Conservation (phyloP, 2,329 filamentous ascomycete species). For the Gyromitra esculenta region DNA sequence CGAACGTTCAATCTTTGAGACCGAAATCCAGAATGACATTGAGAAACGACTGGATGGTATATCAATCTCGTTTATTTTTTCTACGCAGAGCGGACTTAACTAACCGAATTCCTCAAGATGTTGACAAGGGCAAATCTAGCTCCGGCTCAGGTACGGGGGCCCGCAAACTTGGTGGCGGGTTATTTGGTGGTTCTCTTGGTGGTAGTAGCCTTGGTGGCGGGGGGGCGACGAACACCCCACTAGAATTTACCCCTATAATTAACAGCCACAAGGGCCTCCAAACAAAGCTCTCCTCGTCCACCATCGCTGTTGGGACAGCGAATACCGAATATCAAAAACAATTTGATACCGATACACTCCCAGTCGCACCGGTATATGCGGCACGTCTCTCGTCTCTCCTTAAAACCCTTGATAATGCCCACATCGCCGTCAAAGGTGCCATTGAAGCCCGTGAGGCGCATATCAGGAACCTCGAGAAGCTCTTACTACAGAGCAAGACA, state of each 20-base stretch:
- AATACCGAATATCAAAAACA: slow-evolving; percentile 86
- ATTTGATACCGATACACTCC: slow-evolving; percentile 75
- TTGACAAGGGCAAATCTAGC: slow-evolving; percentile 68
- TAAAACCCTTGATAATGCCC: slow-evolving; percentile 85
- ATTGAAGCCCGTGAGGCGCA: slow-evolving; percentile 84
- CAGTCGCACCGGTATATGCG: slow-evolving; percentile 88
- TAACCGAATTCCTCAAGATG: slow-evolving; percentile 63
- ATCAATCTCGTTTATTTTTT: slow-evolving; percentile 54
- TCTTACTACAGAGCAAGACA: slow-evolving; percentile 77
- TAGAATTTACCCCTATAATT: slow-evolving; percentile 80
- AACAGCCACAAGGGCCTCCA: slow-evolving; percentile 76
- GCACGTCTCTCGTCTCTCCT: slow-evolving; percentile 89
- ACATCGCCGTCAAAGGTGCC: slow-evolving; percentile 86
- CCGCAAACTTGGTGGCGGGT: slow-evolving; percentile 67
- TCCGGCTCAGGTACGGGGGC: slow-evolving; percentile 60
- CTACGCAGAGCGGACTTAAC: slow-evolving; percentile 11
- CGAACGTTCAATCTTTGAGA: slow-evolving; percentile 83
- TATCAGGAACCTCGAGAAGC: slow-evolving; percentile 81
- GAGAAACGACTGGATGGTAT: slow-evolving; percentile 81
- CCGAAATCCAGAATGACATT: slow-evolving; percentile 79
- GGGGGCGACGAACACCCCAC: slow-evolving; percentile 69
- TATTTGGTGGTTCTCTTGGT: slow-evolving; percentile 70
- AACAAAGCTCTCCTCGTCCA: slow-evolving; percentile 76
- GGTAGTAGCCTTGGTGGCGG: slow-evolving; percentile 65
- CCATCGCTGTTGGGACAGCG: slow-evolving; percentile 74